Conservation (phyloP, 106 monocot genomes). For the Acorus gramineus region DNA sequence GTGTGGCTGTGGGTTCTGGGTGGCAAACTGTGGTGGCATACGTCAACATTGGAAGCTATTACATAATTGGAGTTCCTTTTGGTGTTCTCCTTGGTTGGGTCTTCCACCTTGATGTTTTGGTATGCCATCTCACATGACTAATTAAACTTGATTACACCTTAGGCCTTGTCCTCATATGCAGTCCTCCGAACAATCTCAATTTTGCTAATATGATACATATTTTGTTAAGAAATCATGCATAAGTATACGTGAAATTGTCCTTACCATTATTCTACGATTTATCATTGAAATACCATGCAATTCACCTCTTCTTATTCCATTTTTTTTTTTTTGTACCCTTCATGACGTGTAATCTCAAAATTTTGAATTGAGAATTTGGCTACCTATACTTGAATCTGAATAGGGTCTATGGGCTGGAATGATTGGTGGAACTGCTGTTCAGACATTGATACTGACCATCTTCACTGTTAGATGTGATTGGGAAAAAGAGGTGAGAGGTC, state of each 20-base stretch:
- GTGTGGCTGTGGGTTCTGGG: conserved; percentile 70
- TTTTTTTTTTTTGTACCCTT: background rate
- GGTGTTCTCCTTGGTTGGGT: conserved; percentile 59
- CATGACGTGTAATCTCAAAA: background rate
- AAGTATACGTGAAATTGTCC: too few relatives aligned
- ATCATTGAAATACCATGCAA: background rate
- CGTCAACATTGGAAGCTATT: conserved; percentile 59
- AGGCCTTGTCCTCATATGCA: too few relatives aligned
- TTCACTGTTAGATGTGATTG: conserved; percentile 64
- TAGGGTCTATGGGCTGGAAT: conserved; percentile 87
- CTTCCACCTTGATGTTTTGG: conserved; percentile 58
- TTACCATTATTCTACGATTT: too few relatives aligned
- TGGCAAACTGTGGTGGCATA: conserved; percentile 69
- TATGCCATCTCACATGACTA: background rate
- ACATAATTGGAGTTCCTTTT: conserved; percentile 50
- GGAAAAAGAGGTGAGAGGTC: conserved; percentile 53
- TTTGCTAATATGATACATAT: background rate
- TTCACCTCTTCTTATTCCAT: too few relatives aligned
- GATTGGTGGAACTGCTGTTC: conserved; percentile 76
- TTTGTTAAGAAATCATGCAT: background rate
- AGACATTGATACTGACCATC: conserved; percentile 48
- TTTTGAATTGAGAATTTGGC: too few relatives aligned
- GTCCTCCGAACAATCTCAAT: background rate
- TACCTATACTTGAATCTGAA: too few relatives aligned
- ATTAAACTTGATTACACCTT: background rate